phyloP scores from a whole-genome alignment of 129 eudicot genomes.

The Rutidosis leptorrhynchoides region DNA sequence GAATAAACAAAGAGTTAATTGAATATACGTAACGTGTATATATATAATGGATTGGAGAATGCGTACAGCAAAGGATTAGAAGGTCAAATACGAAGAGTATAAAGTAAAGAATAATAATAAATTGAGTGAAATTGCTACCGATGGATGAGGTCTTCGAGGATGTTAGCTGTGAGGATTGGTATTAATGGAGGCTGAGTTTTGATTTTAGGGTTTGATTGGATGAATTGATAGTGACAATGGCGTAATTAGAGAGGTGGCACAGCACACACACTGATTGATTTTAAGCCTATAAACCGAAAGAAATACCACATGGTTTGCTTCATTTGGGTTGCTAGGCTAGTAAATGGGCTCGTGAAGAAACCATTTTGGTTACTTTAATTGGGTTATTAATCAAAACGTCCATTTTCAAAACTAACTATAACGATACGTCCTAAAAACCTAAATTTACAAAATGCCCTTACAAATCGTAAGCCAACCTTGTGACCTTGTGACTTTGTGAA shows the following conservation, averaged over 20 bases:
- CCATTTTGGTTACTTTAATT: no score
- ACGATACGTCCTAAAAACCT: no score
- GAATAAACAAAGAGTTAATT: conserved; percentile 14
- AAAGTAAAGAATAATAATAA: conserved; percentile 28
- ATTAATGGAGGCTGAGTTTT: background rate
- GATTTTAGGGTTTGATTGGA: background rate
- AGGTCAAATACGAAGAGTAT: conserved; percentile 36
- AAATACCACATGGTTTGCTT: no score
- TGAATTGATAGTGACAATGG: background rate
- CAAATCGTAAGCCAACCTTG: no score
- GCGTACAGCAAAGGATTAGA: conserved; percentile 38
- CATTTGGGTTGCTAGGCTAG: no score
- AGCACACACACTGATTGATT: background rate
- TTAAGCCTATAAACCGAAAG: background rate
- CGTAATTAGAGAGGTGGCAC: background rate
- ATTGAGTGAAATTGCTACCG: conserved; percentile 22
- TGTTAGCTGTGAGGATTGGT: background rate
- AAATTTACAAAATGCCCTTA: no score
- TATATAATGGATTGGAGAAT: conserved; percentile 13
- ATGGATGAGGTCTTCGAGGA: conserved; percentile 30
- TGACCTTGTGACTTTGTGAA: no score
- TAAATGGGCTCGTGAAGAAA: no score
- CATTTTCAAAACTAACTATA: no score
- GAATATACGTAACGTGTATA: conserved; percentile 19
- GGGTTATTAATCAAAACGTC: no score